These are phyloP conservation scores for Apiospora phragmitis DNA, from an alignment of 2,329 filamentous ascomycete genomes.

Conservation along the genomic window DNA sequence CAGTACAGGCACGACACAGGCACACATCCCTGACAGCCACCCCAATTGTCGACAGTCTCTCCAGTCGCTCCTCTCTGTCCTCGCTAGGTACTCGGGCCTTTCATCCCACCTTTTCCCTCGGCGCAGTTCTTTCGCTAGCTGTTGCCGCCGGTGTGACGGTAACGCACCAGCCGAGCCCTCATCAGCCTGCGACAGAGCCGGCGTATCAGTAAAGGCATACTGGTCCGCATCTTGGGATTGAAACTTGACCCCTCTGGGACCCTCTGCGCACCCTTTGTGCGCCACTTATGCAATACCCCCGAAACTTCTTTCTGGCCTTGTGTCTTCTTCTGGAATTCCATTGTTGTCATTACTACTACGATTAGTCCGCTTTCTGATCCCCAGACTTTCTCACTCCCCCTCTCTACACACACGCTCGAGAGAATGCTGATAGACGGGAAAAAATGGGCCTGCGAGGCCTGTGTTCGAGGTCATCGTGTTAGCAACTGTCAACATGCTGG, in stretches of 20 bases:
- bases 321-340: background rate
- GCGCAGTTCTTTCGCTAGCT: background rate
- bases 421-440: slow-evolving; percentile 86
- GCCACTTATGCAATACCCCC: background rate
- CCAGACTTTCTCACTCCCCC: slow-evolving; percentile 7
- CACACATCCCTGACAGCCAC: slow-evolving; percentile 1
- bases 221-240: slow-evolving; percentile 4
- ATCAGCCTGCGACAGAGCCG: slow-evolving; percentile 12
- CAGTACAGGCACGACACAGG: background rate
- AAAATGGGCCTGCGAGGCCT: slow-evolving; percentile 97
- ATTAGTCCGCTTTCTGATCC: slow-evolving; percentile 5
- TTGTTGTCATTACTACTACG: slow-evolving; percentile 4
- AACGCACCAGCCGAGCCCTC: slow-evolving; percentile 9
- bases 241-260: slow-evolving; percentile 1
- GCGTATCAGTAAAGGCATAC: slow-evolving; percentile 11
- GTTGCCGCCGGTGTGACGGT: slow-evolving; percentile 6
- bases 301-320: slow-evolving; percentile 6
- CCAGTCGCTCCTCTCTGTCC: background rate
- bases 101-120: slow-evolving; percentile 9
- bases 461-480: slow-evolving; percentile 96
- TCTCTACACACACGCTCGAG: background rate
- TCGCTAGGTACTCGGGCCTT: slow-evolving; percentile 13
- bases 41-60: background rate
- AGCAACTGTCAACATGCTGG: slow-evolving; percentile 97
- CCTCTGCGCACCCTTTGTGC: slow-evolving; percentile 5